A percentile compares a stretch with the other conserved stretches of the same genome.
Evolutionary conservation across 805 yeast species (phyloP).

Genomic region (Lipomyces japonicus): DNA sequence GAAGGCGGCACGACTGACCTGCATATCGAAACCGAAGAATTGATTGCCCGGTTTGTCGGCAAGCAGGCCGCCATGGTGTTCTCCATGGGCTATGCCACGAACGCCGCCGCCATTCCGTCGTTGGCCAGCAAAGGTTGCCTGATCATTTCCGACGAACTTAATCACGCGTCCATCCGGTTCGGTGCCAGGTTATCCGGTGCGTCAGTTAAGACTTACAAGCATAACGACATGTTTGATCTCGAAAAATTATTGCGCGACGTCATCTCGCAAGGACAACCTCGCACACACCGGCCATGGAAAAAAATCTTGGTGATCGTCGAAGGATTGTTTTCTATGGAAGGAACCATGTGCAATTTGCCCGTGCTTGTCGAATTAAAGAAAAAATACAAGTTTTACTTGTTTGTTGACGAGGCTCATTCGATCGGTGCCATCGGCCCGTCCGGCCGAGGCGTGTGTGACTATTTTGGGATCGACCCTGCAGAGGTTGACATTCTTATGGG

Average conservation of each 20-base stretch:
- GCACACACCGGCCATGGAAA: slow-evolving; percentile 91
- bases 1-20: slow-evolving; percentile 71
- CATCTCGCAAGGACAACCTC: slow-evolving; percentile 91
- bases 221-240: slow-evolving; percentile 78
- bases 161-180: slow-evolving; percentile 92
- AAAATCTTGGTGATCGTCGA: slow-evolving; percentile 77
- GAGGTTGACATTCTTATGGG: slow-evolving; percentile 92
- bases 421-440: slow-evolving; percentile 96
- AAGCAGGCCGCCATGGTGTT: slow-evolving; percentile 82
- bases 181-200: slow-evolving; percentile 94
- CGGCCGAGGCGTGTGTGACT: slow-evolving; percentile 95
- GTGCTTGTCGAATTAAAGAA: slow-evolving; percentile 65
- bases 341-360: slow-evolving; percentile 82
- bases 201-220: slow-evolving; percentile 60
- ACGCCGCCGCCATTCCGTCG: slow-evolving; percentile 79
- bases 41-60: slow-evolving; percentile 82
- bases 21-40: slow-evolving; percentile 67
- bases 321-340: slow-evolving; percentile 87
- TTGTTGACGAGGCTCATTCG: slow-evolving; percentile 97
- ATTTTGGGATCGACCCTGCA: slow-evolving; percentile 72
- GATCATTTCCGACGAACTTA: slow-evolving; percentile 88
- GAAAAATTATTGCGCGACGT: slow-evolving; percentile 77
- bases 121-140: slow-evolving; percentile 82
- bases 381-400: slow-evolving; percentile 83
- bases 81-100: slow-evolving; percentile 95